Conservation (phyloP, 352 stramenopile species). For the Globisporangium alternatum region DNA sequence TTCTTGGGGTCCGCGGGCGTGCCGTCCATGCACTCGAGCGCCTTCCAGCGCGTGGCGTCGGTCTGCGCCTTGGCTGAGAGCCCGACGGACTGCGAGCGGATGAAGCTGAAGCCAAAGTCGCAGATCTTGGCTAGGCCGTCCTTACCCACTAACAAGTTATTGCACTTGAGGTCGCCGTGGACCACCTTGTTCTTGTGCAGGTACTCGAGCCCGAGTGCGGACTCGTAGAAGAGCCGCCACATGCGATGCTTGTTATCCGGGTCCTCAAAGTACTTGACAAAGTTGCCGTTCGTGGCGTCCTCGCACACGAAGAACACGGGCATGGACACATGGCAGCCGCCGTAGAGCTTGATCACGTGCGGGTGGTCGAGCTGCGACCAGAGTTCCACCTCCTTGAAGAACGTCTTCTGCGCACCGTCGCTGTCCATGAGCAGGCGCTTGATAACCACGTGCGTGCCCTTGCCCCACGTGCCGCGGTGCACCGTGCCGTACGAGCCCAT, state of each 20-base stretch:
- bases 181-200: constrained; percentile 61
- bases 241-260: constrained; percentile 18
- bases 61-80: constrained; percentile 31
- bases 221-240: constrained; percentile 35
- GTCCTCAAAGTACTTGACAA: constrained; percentile 33
- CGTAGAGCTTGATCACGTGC: constrained; percentile 11
- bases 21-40: constrained; percentile 33
- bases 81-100: constrained; percentile 26
- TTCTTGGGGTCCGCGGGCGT: constrained; percentile 5
- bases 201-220: constrained; percentile 46
- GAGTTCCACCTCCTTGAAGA: constrained; percentile 10
- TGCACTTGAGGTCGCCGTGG: constrained; percentile 87
- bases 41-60: constrained; percentile 38
- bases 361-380: constrained; percentile 7
- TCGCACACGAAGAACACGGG: constrained; percentile 34
- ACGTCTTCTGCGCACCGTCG: constrained; percentile 2
- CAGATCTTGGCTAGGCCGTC: constrained; percentile 28
- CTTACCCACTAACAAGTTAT: constrained; percentile 79
- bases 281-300: constrained; percentile 34
- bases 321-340: constrained; percentile 15
- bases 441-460: constrained; percentile 12
- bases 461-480: constrained; percentile 11
- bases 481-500: constrained; percentile 11
- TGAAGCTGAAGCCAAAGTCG: constrained; percentile 46
- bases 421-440: constrained; percentile 5